A percentile compares a stretch with the other conserved stretches of the same genome.
Evolutionary conservation across 2,329 filamentous ascomycete genomes (phyloP).

Genomic region (Epichloe coenophiala): DNA sequence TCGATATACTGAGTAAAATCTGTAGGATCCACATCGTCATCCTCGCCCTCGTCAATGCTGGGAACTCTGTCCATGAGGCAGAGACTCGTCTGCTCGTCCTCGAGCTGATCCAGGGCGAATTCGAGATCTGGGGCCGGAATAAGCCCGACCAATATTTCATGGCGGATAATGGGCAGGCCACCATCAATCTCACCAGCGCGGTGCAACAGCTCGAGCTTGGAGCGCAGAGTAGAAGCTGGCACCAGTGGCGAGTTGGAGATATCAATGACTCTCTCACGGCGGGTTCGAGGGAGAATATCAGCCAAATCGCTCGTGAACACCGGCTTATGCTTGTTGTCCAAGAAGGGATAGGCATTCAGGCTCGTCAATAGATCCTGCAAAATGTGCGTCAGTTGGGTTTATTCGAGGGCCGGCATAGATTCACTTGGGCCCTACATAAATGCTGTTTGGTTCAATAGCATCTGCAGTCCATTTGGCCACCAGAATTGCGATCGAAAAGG

Average conservation of each 20-base stretch:
- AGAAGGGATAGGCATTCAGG: slow-evolving; percentile 93
- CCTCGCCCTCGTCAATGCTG: slow-evolving; percentile 50
- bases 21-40: slow-evolving; percentile 49
- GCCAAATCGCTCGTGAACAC: slow-evolving; percentile 79
- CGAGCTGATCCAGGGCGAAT: slow-evolving; percentile 75
- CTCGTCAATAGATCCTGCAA: slow-evolving; percentile 73
- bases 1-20: slow-evolving; percentile 91
- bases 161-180: slow-evolving; percentile 71
- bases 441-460: slow-evolving; percentile 83
- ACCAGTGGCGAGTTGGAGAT: slow-evolving; percentile 74
- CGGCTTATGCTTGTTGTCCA: slow-evolving; percentile 92
- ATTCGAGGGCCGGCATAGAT: neutral
- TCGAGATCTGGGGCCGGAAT: slow-evolving; percentile 92
- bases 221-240: slow-evolving; percentile 59
- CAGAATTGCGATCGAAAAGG: slow-evolving; percentile 82
- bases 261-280: slow-evolving; percentile 71
- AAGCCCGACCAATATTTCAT: slow-evolving; percentile 70
- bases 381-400: slow-evolving; percentile 7
- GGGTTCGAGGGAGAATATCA: slow-evolving; percentile 68
- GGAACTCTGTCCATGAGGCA: slow-evolving; percentile 70
- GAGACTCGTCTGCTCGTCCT: slow-evolving; percentile 56
- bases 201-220: slow-evolving; percentile 71
- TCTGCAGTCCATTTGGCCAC: slow-evolving; percentile 98
- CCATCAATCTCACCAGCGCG: slow-evolving; percentile 82
- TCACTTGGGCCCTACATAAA: slow-evolving; percentile 52